Evolutionary conservation across 768 basidiomycete genomes (phyloP).

Genomic region (Macrolepiota fuliginosa): DNA sequence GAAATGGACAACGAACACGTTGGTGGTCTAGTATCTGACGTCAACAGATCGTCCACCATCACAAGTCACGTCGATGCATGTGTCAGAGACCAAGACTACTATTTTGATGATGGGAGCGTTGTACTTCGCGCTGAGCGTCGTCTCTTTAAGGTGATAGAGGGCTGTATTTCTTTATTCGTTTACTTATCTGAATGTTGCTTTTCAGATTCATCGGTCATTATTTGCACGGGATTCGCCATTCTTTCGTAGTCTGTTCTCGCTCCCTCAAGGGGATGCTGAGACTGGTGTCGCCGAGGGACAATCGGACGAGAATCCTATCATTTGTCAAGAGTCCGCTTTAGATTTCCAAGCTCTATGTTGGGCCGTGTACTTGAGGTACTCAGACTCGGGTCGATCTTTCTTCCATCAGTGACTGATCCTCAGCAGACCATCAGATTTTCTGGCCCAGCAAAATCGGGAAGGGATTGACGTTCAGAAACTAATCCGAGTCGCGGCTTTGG

Average conservation of each 20-base stretch:
- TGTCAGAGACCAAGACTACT: constrained; percentile 4
- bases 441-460: background rate
- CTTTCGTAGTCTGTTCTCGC: background rate
- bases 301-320: background rate
- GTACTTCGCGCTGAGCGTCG: background rate
- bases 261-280: background rate
- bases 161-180: background rate
- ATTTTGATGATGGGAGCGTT: background rate
- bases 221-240: background rate
- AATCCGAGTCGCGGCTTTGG: background rate
- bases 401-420: background rate
- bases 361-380: background rate
- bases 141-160: background rate
- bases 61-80: too few relatives aligned
- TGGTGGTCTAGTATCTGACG: background rate
- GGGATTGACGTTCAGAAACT: background rate
- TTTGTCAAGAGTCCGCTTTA: background rate
- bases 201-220: background rate
- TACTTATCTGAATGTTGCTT: too few relatives aligned
- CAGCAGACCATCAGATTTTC: background rate
- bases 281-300: background rate
- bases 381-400: background rate
- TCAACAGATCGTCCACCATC: background rate
- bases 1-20: too few relatives aligned
- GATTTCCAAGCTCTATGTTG: background rate